Percentiles rank a stretch among this genome's conserved stretches.
Evolutionary conservation across 495 filamentous ascomycete genomes (phyloP).

Genomic region (Echria macrotheca): DNA sequence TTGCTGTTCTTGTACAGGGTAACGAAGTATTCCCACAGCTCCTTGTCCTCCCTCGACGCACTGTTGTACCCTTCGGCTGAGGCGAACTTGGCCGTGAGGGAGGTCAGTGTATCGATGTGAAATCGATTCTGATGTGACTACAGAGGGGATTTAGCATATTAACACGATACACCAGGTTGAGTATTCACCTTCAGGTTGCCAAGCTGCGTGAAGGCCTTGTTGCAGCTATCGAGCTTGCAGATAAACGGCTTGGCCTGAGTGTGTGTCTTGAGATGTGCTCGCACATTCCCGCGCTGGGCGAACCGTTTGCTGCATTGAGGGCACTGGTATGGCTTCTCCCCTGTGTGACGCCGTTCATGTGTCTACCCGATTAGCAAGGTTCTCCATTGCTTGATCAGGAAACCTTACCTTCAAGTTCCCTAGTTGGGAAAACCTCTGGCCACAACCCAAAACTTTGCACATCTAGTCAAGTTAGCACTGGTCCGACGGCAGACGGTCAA

Average conservation of each 20-base stretch:
- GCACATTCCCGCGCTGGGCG: conserved; percentile 82
- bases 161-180: too few species aligned
- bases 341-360: conserved; percentile 41
- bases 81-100: conserved; percentile 71
- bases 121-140: conserved; percentile 95
- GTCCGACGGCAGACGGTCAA: background rate
- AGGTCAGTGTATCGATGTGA: conserved; percentile 64
- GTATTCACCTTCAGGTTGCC: conserved; percentile 76
- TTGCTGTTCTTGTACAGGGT: conserved; percentile 92
- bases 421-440: conserved; percentile 81
- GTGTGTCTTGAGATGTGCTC: conserved; percentile 82
- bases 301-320: conserved; percentile 81
- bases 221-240: conserved; percentile 74
- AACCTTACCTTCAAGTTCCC: conserved; percentile 76
- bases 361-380: conserved; percentile 10
- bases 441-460: conserved; percentile 73
- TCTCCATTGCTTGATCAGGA: background rate
- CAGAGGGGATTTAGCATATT: too few species aligned
- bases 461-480: conserved; percentile 35
- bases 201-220: conserved; percentile 80
- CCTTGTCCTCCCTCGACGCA: conserved; percentile 63
- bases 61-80: conserved; percentile 54
- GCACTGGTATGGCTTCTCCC: conserved; percentile 81
- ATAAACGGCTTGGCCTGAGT: conserved; percentile 69
- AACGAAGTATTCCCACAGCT: conserved; percentile 81